A percentile compares a stretch with the other conserved stretches of the same genome.
Conservation (phyloP, 1,284 basidiomycete species). For the Trichosporon ovoides region DNA sequence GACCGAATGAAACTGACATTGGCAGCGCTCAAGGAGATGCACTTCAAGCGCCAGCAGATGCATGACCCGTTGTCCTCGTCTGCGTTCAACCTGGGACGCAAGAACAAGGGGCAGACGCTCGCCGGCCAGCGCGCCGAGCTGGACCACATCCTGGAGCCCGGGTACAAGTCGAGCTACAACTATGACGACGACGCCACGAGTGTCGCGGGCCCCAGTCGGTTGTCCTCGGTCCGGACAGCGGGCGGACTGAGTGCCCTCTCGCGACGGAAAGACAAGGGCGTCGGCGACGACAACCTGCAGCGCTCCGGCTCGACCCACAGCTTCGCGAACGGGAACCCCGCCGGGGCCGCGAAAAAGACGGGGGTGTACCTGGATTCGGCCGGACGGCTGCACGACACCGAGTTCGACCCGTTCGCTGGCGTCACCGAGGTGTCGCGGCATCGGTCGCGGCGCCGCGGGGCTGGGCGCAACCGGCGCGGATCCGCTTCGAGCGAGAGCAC, state of each 20-base stretch:
- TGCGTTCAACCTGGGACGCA: conserved; percentile 34
- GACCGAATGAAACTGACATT: conserved; percentile 6
- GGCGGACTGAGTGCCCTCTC: conserved; percentile 28
- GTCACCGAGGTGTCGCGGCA: conserved; percentile 39
- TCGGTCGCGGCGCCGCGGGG: conserved; percentile 37
- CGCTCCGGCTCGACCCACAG: conserved; percentile 10
- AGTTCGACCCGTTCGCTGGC: conserved; percentile 47
- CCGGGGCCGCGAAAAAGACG: background rate
- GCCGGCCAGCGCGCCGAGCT: conserved; percentile 41
- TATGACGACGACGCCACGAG: conserved; percentile 25
- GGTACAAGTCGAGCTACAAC: conserved; percentile 28
- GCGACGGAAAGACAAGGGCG: conserved; percentile 14
- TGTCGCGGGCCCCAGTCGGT: conserved; percentile 32
- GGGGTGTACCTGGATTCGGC: conserved; percentile 45
- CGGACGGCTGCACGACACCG: conserved; percentile 46
- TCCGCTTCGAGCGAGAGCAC: conserved; percentile 17
- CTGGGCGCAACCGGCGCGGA: conserved; percentile 32
- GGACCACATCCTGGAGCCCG: conserved; percentile 44
- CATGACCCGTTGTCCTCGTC: conserved; percentile 39
- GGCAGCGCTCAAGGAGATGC: conserved; percentile 31
- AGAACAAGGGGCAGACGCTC: conserved; percentile 33
- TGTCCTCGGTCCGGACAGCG: conserved; percentile 27
- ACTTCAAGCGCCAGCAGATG: conserved; percentile 32
- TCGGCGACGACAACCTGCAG: conserved; percentile 20
- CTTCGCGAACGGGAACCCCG: conserved; percentile 8